phyloP scores from a whole-genome alignment of 306 rosid genomes.

The Corylus avellana region DNA sequence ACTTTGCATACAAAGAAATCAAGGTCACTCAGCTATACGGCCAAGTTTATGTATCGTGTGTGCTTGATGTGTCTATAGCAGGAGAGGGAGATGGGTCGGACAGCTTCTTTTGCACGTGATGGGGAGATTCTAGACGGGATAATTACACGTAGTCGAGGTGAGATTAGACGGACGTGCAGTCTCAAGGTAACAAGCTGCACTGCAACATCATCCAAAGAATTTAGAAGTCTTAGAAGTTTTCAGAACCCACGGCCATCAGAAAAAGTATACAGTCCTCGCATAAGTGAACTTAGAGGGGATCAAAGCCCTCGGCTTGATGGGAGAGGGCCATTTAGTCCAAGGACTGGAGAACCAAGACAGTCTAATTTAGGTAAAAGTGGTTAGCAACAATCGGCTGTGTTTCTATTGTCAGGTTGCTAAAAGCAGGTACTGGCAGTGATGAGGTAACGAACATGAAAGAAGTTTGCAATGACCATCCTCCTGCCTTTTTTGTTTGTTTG shows the following conservation, averaged over 20 bases:
- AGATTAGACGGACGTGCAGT: slow-evolving; percentile 60
- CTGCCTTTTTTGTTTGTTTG: not conserved
- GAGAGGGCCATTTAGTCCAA: slow-evolving; percentile 45
- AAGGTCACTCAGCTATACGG: not conserved
- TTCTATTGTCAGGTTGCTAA: not conserved
- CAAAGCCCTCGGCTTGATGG: slow-evolving; percentile 44
- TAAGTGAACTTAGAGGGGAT: slow-evolving; percentile 34
- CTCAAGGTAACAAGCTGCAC: slow-evolving; percentile 42
- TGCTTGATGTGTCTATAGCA: slow-evolving; percentile 20
- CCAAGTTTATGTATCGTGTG: slow-evolving; percentile 9
- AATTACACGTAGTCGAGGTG: slow-evolving; percentile 65
- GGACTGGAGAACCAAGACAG: slow-evolving; percentile 35
- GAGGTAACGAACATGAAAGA: slow-evolving; percentile 12
- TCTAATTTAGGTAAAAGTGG: slow-evolving; percentile 48
- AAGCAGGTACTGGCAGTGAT: not conserved
- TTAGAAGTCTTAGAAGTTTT: slow-evolving; percentile 22
- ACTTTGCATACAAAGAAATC: slow-evolving; percentile 2
- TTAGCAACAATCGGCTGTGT: slow-evolving; percentile 12
- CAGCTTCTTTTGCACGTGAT: slow-evolving; percentile 55
- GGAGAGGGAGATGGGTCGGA: slow-evolving; percentile 53
- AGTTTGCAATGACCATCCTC: slow-evolving; percentile 2
- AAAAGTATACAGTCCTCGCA: slow-evolving; percentile 43
- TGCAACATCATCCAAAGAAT: slow-evolving; percentile 37
- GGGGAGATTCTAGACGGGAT: slow-evolving; percentile 67
- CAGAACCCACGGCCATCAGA: slow-evolving; percentile 41